Conservation (phyloP, 73 alveolate species). For the Paramecium tetraurelia region DNA sequence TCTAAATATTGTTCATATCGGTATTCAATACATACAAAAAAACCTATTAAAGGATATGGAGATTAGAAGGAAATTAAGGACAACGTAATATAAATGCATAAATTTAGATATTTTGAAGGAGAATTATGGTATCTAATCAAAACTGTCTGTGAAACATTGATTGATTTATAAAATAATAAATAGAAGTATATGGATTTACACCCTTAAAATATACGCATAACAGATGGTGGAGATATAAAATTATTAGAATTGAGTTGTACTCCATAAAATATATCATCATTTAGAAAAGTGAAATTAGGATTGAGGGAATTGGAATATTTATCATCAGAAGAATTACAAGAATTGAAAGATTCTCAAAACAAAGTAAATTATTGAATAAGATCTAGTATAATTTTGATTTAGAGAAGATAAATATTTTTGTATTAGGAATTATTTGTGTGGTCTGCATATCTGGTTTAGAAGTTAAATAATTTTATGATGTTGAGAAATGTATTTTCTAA, state of each 20-base stretch:
- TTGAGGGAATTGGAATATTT: conserved; percentile 10
- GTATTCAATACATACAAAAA: conserved; percentile 21
- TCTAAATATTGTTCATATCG: not conserved
- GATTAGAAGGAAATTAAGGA: not conserved
- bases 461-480: not conserved
- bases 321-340: conserved; percentile 1
- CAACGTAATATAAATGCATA: not conserved
- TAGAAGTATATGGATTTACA: conserved; percentile 2
- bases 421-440: not conserved
- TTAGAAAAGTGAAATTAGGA: not conserved
- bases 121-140: conserved; percentile 19
- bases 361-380: not conserved
- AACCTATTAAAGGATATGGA: not conserved
- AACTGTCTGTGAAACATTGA: not conserved
- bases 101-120: conserved; percentile 8
- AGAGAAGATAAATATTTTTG: conserved; percentile 5
- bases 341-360: not conserved
- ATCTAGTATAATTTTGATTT: not conserved
- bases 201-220: conserved; percentile 10
- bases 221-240: not conserved
- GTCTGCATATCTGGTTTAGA: not conserved
- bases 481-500: not conserved
- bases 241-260: not conserved
- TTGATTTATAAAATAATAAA: not conserved
- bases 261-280: not conserved